These are phyloP conservation scores for Stylonectria norvegica DNA, from an alignment of 2,329 filamentous ascomycete genomes.

Conservation along the genomic window DNA sequence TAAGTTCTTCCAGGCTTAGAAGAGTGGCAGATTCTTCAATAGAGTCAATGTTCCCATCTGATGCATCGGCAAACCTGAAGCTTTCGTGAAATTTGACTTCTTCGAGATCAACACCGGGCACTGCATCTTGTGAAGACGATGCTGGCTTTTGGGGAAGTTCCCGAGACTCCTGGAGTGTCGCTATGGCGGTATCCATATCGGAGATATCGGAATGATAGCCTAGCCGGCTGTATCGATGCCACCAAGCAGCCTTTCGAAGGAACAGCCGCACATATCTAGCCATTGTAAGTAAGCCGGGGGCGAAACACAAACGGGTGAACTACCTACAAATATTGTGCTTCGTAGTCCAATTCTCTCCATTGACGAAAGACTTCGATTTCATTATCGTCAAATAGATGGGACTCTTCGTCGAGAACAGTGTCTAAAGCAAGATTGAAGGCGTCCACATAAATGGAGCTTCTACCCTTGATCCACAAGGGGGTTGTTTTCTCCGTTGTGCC, in stretches of 20 bases:
- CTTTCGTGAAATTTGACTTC: conserved; percentile 46
- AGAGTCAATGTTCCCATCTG: conserved; percentile 67
- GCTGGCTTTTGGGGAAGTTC: conserved; percentile 46
- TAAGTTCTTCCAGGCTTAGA: conserved; percentile 84
- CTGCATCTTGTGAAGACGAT: conserved; percentile 10
- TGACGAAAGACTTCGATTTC: conserved; percentile 73
- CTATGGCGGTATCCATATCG: conserved; percentile 64
- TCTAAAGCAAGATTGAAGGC: conserved; percentile 91
- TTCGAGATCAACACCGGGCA: conserved; percentile 37
- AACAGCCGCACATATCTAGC: conserved; percentile 85
- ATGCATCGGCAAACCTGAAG: conserved; percentile 80
- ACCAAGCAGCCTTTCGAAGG: conserved; percentile 82
- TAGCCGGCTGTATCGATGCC: conserved; percentile 78
- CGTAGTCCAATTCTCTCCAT: conserved; percentile 74
- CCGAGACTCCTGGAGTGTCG: conserved; percentile 57
- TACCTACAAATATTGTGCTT: conserved; percentile 82
- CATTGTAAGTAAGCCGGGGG: conserved; percentile 9
- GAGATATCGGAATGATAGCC: conserved; percentile 81
- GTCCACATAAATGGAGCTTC: conserved; percentile 92
- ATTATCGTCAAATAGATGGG: conserved; percentile 77
- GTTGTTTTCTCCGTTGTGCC: conserved; percentile 40
- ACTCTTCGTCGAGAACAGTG: conserved; percentile 85
- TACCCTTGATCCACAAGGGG: conserved; percentile 64
- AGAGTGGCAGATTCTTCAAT: conserved; percentile 81
- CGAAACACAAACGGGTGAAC: not conserved